Percentiles rank a stretch among this genome's conserved stretches.
phyloP scores from a whole-genome alignment of 1,284 basidiomycete genomes.

The Boletellus deceptivus region DNA sequence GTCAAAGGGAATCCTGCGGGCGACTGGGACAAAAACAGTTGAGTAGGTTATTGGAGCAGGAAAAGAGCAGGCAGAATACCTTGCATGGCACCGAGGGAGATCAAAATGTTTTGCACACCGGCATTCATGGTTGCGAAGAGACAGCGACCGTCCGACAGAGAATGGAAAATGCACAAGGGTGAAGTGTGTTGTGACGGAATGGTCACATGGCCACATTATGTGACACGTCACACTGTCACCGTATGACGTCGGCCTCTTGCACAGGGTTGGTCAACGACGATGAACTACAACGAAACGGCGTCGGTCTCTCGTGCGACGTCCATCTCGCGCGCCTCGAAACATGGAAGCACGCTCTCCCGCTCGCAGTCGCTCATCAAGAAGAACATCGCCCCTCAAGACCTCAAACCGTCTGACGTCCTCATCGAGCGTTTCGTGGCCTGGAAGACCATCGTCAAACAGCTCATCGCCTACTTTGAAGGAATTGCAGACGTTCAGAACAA shows the following conservation, averaged over 20 bases:
- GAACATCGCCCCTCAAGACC: conserved; percentile 85
- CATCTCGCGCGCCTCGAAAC: conserved; percentile 59
- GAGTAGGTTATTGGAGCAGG: not conserved
- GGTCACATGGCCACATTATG: conserved; percentile 20
- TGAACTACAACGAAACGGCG: conserved; percentile 44
- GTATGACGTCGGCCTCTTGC: conserved; percentile 26
- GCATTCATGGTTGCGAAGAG: conserved; percentile 45
- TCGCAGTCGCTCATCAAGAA: conserved; percentile 88
- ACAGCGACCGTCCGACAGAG: conserved; percentile 12
- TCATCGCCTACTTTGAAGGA: conserved; percentile 87
- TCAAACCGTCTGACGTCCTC: conserved; percentile 93
- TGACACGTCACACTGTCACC: conserved; percentile 22
- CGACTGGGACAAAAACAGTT: conserved; percentile 51
- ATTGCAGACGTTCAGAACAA: conserved; percentile 95
- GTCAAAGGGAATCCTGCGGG: conserved; percentile 89
- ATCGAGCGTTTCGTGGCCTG: conserved; percentile 93
- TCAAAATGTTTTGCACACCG: conserved; percentile 68
- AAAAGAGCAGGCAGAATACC: conserved; percentile 38
- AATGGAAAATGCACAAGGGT: conserved; percentile 6
- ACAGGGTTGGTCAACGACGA: conserved; percentile 12
- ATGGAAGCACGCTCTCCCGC: conserved; percentile 68
- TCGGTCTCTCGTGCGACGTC: conserved; percentile 70
- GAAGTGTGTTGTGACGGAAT: conserved; percentile 5
- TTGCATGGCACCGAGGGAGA: conserved; percentile 92
- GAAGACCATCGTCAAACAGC: conserved; percentile 95